A percentile compares a stretch with the other conserved stretches of the same genome.
Evolutionary conservation across 441 rosid species (phyloP).

Genomic region (Gossypium lobatum): DNA sequence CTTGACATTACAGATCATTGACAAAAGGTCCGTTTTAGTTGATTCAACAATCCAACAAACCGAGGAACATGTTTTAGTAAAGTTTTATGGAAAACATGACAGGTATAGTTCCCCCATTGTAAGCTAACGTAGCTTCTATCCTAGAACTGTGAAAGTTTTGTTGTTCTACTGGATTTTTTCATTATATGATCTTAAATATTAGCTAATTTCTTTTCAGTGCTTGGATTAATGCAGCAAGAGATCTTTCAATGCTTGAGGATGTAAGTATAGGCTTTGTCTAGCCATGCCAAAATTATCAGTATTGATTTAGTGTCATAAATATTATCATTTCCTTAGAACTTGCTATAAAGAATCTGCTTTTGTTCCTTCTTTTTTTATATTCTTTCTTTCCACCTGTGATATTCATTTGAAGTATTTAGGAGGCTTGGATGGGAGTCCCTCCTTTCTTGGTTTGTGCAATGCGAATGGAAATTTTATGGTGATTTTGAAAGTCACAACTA

Average conservation of each 20-base stretch:
- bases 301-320: background rate
- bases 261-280: slow-evolving; percentile 10
- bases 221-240: slow-evolving; percentile 8
- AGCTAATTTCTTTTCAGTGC: background rate
- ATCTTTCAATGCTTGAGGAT: slow-evolving; percentile 11
- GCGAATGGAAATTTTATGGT: background rate
- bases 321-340: background rate
- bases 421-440: background rate
- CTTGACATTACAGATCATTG: slow-evolving; percentile 10
- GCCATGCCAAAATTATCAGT: background rate
- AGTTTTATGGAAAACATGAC: slow-evolving; percentile 3
- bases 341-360: background rate
- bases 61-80: slow-evolving; percentile 6
- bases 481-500: background rate
- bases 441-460: background rate
- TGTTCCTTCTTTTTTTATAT: background rate
- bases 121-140: background rate
- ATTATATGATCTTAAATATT: background rate
- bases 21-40: background rate
- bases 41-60: slow-evolving; percentile 2
- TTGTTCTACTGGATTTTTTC: background rate
- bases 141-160: background rate
- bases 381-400: background rate
- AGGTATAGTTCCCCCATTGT: slow-evolving; percentile 3
- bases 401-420: background rate